Conservation (phyloP, 1,284 basidiomycete species). For the Tilletia indica region DNA sequence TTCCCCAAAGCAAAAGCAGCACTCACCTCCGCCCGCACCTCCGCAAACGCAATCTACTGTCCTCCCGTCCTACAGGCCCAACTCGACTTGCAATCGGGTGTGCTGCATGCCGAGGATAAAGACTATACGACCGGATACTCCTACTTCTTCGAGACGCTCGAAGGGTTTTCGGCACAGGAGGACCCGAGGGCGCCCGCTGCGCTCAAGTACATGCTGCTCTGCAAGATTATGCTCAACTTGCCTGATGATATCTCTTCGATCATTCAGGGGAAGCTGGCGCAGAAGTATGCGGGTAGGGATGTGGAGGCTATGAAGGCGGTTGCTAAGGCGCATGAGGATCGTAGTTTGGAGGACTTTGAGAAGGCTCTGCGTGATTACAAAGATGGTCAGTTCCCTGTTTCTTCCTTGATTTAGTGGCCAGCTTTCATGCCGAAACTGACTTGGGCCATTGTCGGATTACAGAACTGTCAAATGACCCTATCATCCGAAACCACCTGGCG, state of each 20-base stretch:
- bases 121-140: conserved; percentile 96
- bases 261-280: conserved; percentile 79
- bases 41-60: conserved; percentile 96
- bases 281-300: conserved; percentile 75
- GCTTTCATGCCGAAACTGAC: background rate
- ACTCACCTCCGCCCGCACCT: conserved; percentile 85
- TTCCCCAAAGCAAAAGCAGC: conserved; percentile 91
- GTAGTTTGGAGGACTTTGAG: conserved; percentile 86
- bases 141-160: conserved; percentile 96
- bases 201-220: conserved; percentile 95
- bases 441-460: no score
- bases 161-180: conserved; percentile 71
- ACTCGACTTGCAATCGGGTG: conserved; percentile 86
- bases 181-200: conserved; percentile 70
- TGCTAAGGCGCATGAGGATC: conserved; percentile 85
- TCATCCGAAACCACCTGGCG: conserved; percentile 88
- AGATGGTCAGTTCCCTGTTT: conserved; percentile 64
- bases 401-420: background rate
- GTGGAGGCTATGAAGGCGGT: conserved; percentile 94
- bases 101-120: conserved; percentile 93
- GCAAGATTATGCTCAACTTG: conserved; percentile 95
- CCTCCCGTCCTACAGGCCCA: conserved; percentile 87
- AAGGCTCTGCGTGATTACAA: conserved; percentile 81
- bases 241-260: conserved; percentile 88
- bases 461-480: conserved; percentile 90